Conservation (phyloP, 192 early-diverging fungal species). For the Chytriomyces sp. region DNA sequence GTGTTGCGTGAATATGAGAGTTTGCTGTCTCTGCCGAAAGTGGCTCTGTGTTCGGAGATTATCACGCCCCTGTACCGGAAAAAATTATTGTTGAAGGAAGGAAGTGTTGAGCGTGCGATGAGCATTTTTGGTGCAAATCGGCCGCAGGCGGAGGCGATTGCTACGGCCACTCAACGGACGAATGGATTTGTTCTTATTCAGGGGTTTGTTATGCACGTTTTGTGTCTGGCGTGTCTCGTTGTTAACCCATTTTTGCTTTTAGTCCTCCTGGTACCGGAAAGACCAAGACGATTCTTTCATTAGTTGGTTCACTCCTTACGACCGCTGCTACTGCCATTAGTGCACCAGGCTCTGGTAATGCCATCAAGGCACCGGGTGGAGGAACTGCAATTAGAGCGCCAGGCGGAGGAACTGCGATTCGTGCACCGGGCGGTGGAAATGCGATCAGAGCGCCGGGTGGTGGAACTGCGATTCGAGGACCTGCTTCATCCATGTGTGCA, state of each 20-base stretch:
- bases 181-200: constrained; percentile 90
- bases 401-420: constrained; percentile 26
- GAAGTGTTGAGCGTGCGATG: constrained; percentile 48
- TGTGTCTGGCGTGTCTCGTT: constrained; percentile 37
- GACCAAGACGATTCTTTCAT: constrained; percentile 87
- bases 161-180: constrained; percentile 62
- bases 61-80: constrained; percentile 55
- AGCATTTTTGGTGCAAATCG: constrained; percentile 79
- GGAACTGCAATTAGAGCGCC: constrained; percentile 32
- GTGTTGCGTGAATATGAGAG: constrained; percentile 83
- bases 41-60: constrained; percentile 68
- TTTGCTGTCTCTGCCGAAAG: constrained; percentile 67
- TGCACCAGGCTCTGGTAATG: constrained; percentile 21
- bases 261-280: constrained; percentile 73
- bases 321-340: constrained; percentile 33
- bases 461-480: constrained; percentile 6
- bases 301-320: constrained; percentile 74
- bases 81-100: constrained; percentile 29
- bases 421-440: neutral
- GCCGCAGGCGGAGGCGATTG: constrained; percentile 88
- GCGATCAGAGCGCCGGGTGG: constrained; percentile 17
- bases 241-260: neutral
- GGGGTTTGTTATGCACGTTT: constrained; percentile 55
- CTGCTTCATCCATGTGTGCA: neutral
- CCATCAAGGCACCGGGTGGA: constrained; percentile 16